Percentiles rank a stretch among this genome's conserved stretches.
Conservation (phyloP, 116 monocot species). For the Phalaenopsis hybrid region DNA sequence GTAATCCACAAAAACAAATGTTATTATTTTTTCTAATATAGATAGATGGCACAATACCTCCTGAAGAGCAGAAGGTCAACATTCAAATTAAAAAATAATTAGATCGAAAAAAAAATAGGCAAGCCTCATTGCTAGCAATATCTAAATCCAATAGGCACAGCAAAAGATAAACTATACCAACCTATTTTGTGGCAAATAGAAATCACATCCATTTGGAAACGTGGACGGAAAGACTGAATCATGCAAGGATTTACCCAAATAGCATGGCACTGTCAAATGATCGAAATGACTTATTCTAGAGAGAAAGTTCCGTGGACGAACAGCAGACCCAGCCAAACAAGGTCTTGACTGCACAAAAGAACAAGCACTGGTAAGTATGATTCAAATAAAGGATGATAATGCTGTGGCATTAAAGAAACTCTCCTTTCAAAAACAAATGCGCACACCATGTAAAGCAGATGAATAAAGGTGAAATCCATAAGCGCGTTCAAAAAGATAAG, state of each 20-base stretch:
- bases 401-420: too few species aligned
- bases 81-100: not conserved
- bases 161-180: not conserved
- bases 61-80: not conserved
- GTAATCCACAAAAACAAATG: not conserved
- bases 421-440: not conserved
- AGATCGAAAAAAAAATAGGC: not conserved
- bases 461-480: not conserved
- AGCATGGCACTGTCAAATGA: slow-evolving; percentile 6
- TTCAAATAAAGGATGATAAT: not conserved
- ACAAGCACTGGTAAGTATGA: not conserved
- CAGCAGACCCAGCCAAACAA: slow-evolving; percentile 3
- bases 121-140: not conserved
- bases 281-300: slow-evolving; percentile 13
- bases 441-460: not conserved
- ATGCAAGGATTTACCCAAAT: not conserved
- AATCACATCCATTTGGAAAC: slow-evolving; percentile 20
- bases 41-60: not conserved
- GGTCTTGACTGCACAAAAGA: not conserved
- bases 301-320: not conserved
- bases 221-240: not conserved
- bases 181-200: slow-evolving; percentile 37
- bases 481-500: not conserved
- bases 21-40: not conserved
- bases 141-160: not conserved